Base-by-base conservation (phyloP, 495 filamentous ascomycete species). In the Penicillium canariense region DNA sequence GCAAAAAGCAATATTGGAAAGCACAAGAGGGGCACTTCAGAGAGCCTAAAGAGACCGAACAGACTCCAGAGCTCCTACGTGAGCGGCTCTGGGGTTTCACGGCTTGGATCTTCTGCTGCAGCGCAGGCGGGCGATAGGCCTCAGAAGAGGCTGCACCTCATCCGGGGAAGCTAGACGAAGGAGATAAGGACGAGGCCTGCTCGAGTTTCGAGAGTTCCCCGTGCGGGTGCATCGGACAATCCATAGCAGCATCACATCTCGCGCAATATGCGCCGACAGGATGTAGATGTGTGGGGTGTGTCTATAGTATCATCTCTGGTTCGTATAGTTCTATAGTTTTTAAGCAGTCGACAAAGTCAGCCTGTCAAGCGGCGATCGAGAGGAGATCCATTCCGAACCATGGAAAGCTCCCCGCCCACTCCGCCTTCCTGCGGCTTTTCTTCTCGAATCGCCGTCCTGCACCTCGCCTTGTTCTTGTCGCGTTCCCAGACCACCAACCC, bases 391-490 rank as follows among this genome's bases (percentile, higher is more conserved):
- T 63, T n/a, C 42, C 35, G 54, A 59, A 64, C 61, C 58, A 65
- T 55, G 60, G 60, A 58, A 50, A 54, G 56, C 55, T 55, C 52
- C 30, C 58, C 53, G 58, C 53, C 56, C 48, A 52, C 65, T 67
- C 58, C 63, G 57, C 62, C 59, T 65, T 59, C 30, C 43, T 46
- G 28, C 43, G 38, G 18, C 43, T 17, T 45, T 40, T 28, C 43
- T 46, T 46, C 43, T 46, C 43, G n/a, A 31, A 28, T 28, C 43
- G 18, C 43, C 43, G 28, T 17, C n/a, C 31, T 15, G 26, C 54
- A 50, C 8, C 27, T 35, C 40, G 50, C 39, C 45, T 55, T 25
- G 22, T 48, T 12, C 32, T 9, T 12, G 15, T 30, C 26, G 30
- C n/a, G n/a, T n/a, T n/a, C n/a, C n/a, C n/a, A n/a, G n/a, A 32